Evolutionary conservation across 2,329 filamentous ascomycete species (phyloP), one percentile per base, ranked within the genome.

Genomic region (Verticillium isaacii): DNA sequence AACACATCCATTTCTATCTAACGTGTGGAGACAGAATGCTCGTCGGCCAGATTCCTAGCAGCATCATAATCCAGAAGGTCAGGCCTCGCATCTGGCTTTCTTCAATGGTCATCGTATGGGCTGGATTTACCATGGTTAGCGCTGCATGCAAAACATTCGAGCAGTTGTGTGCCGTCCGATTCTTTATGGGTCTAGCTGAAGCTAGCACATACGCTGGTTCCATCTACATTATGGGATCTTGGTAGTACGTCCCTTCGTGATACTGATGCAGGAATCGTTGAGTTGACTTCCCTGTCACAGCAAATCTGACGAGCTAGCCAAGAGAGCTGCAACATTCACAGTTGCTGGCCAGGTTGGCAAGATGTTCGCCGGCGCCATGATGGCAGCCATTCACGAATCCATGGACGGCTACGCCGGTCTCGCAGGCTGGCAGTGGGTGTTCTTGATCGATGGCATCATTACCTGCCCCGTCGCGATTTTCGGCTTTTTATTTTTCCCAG

Each of bases 301-400:
- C 15, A 87, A 79, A 2, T 78, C 78, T 8, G 75, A 77, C 12
- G 86, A 89, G 63, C 78, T 89, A 0, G 86, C 84, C 1, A 89
- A 89, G 68, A 79, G 87, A 2, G 84, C 80, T 5, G 85, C 84
- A 41, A 83, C 89, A 59, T 89, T 89, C 67, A 87, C 84, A 1
- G 78, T 83, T 0, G 85, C 83, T 14, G 85, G 85, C 1, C 76
- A 87, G 2, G 82, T 82, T 0, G 86, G 85, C 0, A 85, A 81
- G 0, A 83, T 87, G 79, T 85, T 87, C 58, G 79, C 80, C 2
- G 85, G 85, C 0, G 83, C 85, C 57, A 80, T 87, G 64, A 83
- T 85, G 68, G 80, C 80, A 0, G 81, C 80, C 3, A 71, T 72
- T 32, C 65, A 70, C 60, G 66, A 74, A 37, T 75, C 73, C 5